Base-by-base conservation (phyloP, 192 early-diverging fungal genomes). In the Mortierella antarctica region DNA sequence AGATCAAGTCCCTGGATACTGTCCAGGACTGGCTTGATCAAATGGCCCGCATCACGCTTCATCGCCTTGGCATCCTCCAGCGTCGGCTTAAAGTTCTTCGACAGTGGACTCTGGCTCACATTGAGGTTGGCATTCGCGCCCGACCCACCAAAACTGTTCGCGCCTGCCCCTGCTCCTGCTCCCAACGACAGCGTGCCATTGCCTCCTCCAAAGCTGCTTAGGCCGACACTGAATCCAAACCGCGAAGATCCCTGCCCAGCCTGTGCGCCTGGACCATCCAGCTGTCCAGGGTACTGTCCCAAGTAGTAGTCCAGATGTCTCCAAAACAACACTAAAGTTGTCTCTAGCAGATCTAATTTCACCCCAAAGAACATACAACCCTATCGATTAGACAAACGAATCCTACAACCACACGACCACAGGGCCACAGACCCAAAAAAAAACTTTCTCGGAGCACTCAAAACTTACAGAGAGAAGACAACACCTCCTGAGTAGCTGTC, bases 261-360 rank as follows among this genome's bases (percentile, higher is more conserved):
- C 58, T 76, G 64, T 15, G 69, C 7, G 17, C 54, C 39, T 14
- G 48, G 48, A n/a, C 53, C 47, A 47, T 83, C 77, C 53, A 80
- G 21, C 40, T 64, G 54, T 11, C 77, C 77, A 18, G 65, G 62
- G 58, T 83, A 83, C 23, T 76, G 82, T 15, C 65, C 64, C 40
- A 88, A 51, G 67, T 88, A 93, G 65, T 87, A 89, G 47, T 90
- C 85, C 62, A 94, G 74, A 69, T 94, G 93, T 6, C 91, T 86
- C 93, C 93, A 94, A 62, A 93, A 67, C 73, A 94, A 79, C 46
- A 92, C 86, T 45, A 93, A 73, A 0, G 89, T 83, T 62, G 87
- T 85, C 73, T 91, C 88, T 10, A 90, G 64, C n/a, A 84, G 57
- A 58, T 85, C 86, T 73, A 87, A 87, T 49, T 49, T 17, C 40